Conservation (phyloP, 345 rosid species). For the Ceriops tagal region DNA sequence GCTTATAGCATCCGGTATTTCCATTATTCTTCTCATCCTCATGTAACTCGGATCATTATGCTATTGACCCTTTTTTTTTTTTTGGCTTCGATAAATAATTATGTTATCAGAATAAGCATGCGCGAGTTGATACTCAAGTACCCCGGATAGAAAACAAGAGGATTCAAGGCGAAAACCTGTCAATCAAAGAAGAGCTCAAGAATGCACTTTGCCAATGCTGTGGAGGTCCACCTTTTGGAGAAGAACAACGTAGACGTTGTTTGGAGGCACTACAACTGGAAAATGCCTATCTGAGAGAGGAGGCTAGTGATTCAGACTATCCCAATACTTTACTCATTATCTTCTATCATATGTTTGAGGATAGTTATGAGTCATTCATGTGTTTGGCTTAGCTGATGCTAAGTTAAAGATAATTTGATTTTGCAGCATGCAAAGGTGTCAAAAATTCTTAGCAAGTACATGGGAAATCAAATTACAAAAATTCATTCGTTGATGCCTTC, state of each 20-base stretch:
- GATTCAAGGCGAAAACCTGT: conserved; percentile 45
- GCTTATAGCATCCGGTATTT: no score
- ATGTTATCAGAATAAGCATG: conserved; percentile 46
- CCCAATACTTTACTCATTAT: no score
- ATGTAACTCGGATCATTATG: no score
- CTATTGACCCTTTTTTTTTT: background rate
- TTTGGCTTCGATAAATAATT: background rate
- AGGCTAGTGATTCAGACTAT: conserved; percentile 34
- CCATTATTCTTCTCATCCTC: no score
- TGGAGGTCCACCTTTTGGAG: conserved; percentile 59
- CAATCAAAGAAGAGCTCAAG: conserved; percentile 48
- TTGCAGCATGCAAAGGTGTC: conserved; percentile 45
- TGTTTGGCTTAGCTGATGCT: no score
- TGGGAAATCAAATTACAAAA: conserved; percentile 28
- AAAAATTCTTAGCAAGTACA: conserved; percentile 32
- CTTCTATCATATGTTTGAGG: background rate
- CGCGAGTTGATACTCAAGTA: conserved; percentile 38
- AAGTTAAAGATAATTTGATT: background rate
- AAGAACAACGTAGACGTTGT: conserved; percentile 36
- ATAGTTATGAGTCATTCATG: background rate
- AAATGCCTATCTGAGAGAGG: conserved; percentile 43
- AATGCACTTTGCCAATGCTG: conserved; percentile 59
- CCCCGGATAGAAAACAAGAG: conserved; percentile 60
- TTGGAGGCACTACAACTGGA: conserved; percentile 42
- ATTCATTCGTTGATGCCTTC: conserved; percentile 10